Base-by-base conservation (phyloP, 345 rosid genomes). In the Noccaea caerulescens region DNA sequence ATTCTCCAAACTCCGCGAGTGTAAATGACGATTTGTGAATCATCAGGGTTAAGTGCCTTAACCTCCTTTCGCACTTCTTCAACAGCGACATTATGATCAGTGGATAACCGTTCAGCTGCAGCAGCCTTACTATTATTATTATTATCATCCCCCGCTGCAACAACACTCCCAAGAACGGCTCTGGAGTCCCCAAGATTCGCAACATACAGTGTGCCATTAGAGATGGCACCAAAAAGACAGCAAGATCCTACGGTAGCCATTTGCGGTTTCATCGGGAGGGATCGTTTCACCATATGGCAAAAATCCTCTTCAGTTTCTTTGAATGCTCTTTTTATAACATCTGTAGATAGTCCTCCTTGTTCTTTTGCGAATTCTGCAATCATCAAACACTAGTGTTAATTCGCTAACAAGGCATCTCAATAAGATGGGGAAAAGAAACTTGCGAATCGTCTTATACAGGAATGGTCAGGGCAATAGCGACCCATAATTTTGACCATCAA, bases 151-250 rank as follows among this genome's bases (percentile, higher is more conserved):
- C 79, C 82, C 50, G 71, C 84, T 0, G 77, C 39, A 68, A 55
- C 86, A 72, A 78, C 80, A 54, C 76, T 78, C 14, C 99, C 99
- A 71, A 94, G 97, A 77, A 94, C 99, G 0, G 85, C 99, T 77
- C 99, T 88, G 0, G 99, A 94, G 69, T 94, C 99, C 13, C 99
- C 99, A 6, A 91, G 90, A 79, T 94, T 94, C 1, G 99, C 99
- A 55, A 94, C 90, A 58, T 86, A 94, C 10, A 94, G 70, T 2
- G 85, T 79, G 41, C 78, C 95, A 50, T 89, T 53, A 6, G 95
- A 82, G 63, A 94, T 88, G 0, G 95, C 96, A 67, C 99, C 99
- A 61, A 94, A 87, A 27, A 94, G 81, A 79, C 99, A 94, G 58
- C 99, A 94, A 10, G 99, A 89, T 16, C 99, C 99, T 34, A 89